Base-by-base conservation (phyloP, 768 basidiomycete genomes). In the Steccherinum ochraceum region DNA sequence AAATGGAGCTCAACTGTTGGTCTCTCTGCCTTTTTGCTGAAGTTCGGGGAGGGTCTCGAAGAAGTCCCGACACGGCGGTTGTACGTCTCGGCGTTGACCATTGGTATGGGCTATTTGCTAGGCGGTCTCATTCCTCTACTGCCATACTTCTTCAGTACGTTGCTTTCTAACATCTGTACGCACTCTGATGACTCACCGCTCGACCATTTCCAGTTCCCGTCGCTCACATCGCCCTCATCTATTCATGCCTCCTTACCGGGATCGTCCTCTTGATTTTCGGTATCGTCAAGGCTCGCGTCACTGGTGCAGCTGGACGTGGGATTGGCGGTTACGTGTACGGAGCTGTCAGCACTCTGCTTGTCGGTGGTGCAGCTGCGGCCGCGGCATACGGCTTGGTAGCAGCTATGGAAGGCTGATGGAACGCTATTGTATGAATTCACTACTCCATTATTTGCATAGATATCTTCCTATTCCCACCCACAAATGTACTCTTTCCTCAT, bases 1-100 rank as follows among this genome's bases (percentile, higher is more conserved):
- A 74, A 75, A 55, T 89, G 86, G 82, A 83, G 80, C 55, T 79
- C 81, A 43, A 83, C 86, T 24, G 81, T 93, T 54, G 96, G 96
- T 0, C 66, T 98, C 35, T 94, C 95, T 0, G 83, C 93, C 2
- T 99, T 99, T 72, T 69, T 99, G 59, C 78, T 98, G 58, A 96
- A 92, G 69, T 97, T 97, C 58, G 94, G 94, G n/a, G 87, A 89
- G 64, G 92, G 93, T 16, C 63, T 96, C 47, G 94, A 96, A 77
- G 95, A 98, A 68, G 79, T 96, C 27, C 89, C 94, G 1, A 81
- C 81, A 16, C 75, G 76, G 19, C 79, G 96, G 23, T 73, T 96
- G 56, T 97, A 93, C 71, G 76, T 84, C 27, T 94, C 92, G 1
- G 95, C 95, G 1, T 77, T 95, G 57, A 98, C 95, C 0, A 98